Conservation (phyloP, 169 alveolate species). For the Fabrea salina region DNA sequence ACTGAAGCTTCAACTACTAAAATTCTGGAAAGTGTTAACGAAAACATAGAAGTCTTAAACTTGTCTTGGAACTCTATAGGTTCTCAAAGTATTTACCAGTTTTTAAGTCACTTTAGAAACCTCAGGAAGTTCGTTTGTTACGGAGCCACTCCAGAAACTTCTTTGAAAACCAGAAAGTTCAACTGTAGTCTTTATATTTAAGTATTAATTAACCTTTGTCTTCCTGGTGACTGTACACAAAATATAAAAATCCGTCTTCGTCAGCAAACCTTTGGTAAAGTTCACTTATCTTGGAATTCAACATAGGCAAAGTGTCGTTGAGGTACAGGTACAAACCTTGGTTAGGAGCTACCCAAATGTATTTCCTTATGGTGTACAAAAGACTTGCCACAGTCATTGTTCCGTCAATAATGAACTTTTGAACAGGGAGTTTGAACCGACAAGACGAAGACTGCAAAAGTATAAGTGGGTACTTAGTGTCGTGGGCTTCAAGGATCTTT, state of each 20-base stretch:
- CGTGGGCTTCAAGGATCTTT: not conserved
- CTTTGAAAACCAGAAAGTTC: too few relatives aligned
- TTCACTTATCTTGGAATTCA: not conserved
- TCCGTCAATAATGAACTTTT: not conserved
- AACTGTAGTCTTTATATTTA: too few relatives aligned
- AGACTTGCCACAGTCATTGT: not conserved
- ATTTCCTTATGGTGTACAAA: not conserved
- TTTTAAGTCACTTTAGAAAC: too few relatives aligned
- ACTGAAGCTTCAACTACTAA: too few relatives aligned
- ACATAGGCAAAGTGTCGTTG: not conserved
- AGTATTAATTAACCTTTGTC: conserved; percentile 11
- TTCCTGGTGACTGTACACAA: conserved; percentile 10
- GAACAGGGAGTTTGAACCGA: not conserved
- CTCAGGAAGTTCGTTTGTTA: too few relatives aligned
- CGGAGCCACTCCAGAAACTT: too few relatives aligned
- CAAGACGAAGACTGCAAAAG: not conserved
- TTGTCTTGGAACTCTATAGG: too few relatives aligned
- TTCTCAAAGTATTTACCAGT: too few relatives aligned
- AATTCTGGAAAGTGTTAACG: too few relatives aligned
- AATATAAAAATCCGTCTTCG: conserved; percentile 26
- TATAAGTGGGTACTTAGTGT: conserved; percentile 7
- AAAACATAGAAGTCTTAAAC: too few relatives aligned
- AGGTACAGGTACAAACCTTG: conserved; percentile 30
- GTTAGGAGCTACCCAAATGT: not conserved
- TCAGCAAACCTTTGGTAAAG: conserved; percentile 16